Evolutionary conservation across 768 basidiomycete species (phyloP), one percentile per base, ranked within the genome.

Genomic region (Auriculariales sp.): DNA sequence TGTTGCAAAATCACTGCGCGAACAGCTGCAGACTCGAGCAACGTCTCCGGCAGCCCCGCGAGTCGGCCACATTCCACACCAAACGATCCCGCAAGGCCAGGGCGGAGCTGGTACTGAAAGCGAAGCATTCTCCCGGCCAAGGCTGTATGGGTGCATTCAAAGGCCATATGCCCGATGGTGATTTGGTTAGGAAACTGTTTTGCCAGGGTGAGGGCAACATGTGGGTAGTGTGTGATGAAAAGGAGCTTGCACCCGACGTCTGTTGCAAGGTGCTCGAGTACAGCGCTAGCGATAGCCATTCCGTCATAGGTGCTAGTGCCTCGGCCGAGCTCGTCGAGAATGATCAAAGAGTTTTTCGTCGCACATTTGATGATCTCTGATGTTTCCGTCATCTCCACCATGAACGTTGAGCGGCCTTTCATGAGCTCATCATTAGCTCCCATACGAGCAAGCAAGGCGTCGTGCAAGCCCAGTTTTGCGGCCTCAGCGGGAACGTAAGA

Each of bases 351-450:
- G 28, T 72, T 73, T 3, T 71, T 62, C 0, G 89, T 85, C 1
- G 88, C 84, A 3, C 78, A 70, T 30, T 79, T 73, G 12, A 98
- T 65, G 50, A 97, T 92, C 57, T 95, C 88, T 57, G 81, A 83
- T 0, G 93, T 95, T 62, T 97, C 92, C 4, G 83, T 73, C 72
- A 98, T 82, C 64, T 99, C 94, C 3, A 97, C 88, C 93, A 95
- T 95, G 62, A 97, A 95, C 0, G 87, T 98, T 0, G 91, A 94
- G 6, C 88, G 78, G 0, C 91, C 91, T 32, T 83, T 74, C 4
- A 79, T 75, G 24, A 97, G 64, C 55, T 95, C 90, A 60, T 98
- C 94, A 9, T 79, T 83, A 0, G 94, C 94, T 52, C 90, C 90
- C 89, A 93, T 93, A 47, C 93, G 73, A 2, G 91, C 93, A 22